Evolutionary conservation across 225 moss, liverwort and hornwort species (phyloP).

Genomic region (Takakia lepidozioides): DNA sequence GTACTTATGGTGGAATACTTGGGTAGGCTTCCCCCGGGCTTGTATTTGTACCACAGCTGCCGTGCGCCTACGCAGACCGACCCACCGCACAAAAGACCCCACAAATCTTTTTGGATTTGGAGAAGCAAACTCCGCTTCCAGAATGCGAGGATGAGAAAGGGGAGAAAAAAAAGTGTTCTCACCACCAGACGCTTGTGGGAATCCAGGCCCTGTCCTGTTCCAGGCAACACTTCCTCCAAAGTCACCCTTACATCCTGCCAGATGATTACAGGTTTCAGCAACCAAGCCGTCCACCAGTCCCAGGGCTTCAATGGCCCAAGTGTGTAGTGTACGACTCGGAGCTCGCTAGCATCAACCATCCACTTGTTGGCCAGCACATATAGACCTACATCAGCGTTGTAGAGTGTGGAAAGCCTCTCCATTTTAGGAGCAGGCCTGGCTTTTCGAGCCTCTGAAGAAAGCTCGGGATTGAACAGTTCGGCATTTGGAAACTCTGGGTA

Average conservation of each 20-base stretch:
- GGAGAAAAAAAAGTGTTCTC: constrained; percentile 57
- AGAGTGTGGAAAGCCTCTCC: constrained; percentile 85
- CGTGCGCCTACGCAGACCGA: constrained; percentile 66
- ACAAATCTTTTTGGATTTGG: constrained; percentile 74
- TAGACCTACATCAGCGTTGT: constrained; percentile 90
- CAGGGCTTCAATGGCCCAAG: constrained; percentile 96
- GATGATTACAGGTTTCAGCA: constrained; percentile 70
- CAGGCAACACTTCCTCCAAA: constrained; percentile 63
- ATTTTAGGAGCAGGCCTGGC: constrained; percentile 47
- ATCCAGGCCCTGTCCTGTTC: constrained; percentile 68
- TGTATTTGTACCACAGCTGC: constrained; percentile 87
- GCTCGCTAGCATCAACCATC: constrained; percentile 87
- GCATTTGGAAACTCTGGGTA: constrained; percentile 83
- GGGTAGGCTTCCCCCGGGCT: constrained; percentile 47
- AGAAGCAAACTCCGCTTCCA: constrained; percentile 48
- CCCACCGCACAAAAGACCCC: constrained; percentile 63
- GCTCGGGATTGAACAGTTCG: constrained; percentile 56
- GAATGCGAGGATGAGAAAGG: constrained; percentile 58
- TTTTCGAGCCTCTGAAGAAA: constrained; percentile 47
- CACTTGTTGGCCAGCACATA: constrained; percentile 95
- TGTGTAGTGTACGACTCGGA: constrained; percentile 91
- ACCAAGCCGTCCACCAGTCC: constrained; percentile 98
- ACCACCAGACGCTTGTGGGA: constrained; percentile 55
- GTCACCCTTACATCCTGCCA: constrained; percentile 92
- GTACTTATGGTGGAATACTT: constrained; percentile 49